Base-by-base conservation (phyloP, 2,329 filamentous ascomycete species). In the Trichoderma polysporum region DNA sequence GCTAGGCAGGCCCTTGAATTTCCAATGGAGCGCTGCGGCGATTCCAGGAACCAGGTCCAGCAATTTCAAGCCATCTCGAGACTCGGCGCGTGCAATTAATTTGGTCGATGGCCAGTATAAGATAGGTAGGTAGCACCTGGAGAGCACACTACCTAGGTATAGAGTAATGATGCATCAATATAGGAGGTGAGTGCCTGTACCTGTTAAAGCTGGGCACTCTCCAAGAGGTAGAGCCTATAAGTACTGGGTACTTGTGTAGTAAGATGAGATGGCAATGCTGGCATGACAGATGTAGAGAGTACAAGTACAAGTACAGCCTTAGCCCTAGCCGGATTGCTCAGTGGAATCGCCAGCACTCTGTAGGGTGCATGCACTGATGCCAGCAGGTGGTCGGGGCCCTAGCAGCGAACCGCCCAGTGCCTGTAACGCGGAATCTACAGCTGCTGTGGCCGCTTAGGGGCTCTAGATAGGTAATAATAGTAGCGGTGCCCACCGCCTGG, bases 1-100 rank as follows among this genome's bases (percentile, higher is more conserved):
- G 61, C 61, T 45, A 37, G 52, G 61, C 61, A 64, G 50, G 61
- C 61, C 60, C 61, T 64, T 64, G 61, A 56, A 64, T 64, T 56
- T 64, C 50, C 61, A 64, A 6, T 45, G 41, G 35, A 15, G 22
- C 10, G 45, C 33, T 29, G 49, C 49, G 60, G 49, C 49, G 37
- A 19, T 47, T 19, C 50, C 50, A 41, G 60, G 37, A 47, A 45
- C 60, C 50, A 33, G 49, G 49, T 45, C 35, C 25, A 17, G 27
- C 60, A 12, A 33, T 31, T 35, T 13, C 25, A n/a, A 31, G 31
- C 37, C 25, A 25, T 35, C 13, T 49, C 22, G 47, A 58, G 35
- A 10, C 33, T 3, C 25, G 33, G 19, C 53, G 33, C 53, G 53
- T 27, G 31, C 53, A 27, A 27, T 33, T 10, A 49, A 22, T 22